Evolutionary conservation across 352 stramenopile genomes (phyloP), one percentile per base, ranked within the genome.

Genomic region (Globisporangium nunn): DNA sequence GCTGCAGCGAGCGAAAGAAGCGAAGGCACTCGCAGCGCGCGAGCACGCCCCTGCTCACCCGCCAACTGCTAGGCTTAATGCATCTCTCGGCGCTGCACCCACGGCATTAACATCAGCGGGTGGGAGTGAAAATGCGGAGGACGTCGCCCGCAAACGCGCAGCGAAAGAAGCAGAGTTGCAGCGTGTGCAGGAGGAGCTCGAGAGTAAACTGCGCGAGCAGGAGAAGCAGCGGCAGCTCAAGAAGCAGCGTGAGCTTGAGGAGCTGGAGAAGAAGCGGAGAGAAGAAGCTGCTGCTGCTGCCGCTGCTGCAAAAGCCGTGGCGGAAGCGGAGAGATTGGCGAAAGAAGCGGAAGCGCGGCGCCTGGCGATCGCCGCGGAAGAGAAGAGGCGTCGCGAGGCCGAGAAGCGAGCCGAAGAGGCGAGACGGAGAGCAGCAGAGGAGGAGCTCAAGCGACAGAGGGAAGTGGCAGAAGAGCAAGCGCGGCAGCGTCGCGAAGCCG

Each of bases 1-100:
- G 37, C 61, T 86, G 12, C 58, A 83, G 44, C 61, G 61, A 49
- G 75, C 58, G 29, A 87, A 87, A 46, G 59, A 82, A 54, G 75
- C 82, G 37, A 78, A 83, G 45, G 58, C 62, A 30, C 33, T 35
- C 64, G 59, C 11, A 49, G 70, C 41, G 63, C 81, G 30, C 65
- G 72, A 39, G 63, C 77, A 17, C n/a, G 52, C 49, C 8, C 17
- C 48, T 15, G 40, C 11, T 10, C 14, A 4, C 17, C 15, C 30
- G 1, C 30, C n/a, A 29, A 31, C 47, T 1, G 14, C 29, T 50
- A 54, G 45, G 35, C 1, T 40, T 10, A 11, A 10, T 11, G 59
- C 56, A 45, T 57, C 49, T 43, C 54, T 51, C n/a, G 57, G 49
- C 62, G 11, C 23, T n/a, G 29, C 31, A 5, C 5, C 45, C 54